Percentiles rank a stretch among this genome's conserved stretches.
Evolutionary conservation across 1,139 yeast species (phyloP).

Genomic region (Yamadazyma trypodendri): DNA sequence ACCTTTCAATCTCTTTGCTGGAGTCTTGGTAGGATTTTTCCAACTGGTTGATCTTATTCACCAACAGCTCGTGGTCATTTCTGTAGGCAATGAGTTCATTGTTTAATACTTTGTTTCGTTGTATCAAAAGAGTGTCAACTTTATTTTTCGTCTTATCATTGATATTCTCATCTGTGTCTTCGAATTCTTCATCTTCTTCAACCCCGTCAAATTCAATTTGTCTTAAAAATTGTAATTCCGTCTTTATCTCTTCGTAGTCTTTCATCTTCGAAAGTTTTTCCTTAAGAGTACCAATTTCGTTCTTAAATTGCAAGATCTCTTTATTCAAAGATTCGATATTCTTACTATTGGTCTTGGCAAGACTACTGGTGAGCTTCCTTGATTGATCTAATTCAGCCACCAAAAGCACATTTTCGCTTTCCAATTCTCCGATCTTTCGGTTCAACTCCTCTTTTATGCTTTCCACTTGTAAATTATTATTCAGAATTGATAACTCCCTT

Average conservation of each 20-base stretch:
- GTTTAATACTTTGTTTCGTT: conserved; percentile 59
- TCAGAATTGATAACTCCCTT: conserved; percentile 55
- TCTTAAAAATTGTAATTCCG: conserved; percentile 68
- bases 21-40: conserved; percentile 38
- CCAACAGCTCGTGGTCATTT: conserved; percentile 46
- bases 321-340: conserved; percentile 36
- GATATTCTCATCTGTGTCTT: conserved; percentile 14
- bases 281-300: conserved; percentile 53
- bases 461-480: conserved; percentile 42
- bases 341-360: conserved; percentile 34
- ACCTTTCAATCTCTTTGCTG: conserved; percentile 30
- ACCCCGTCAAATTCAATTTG: conserved; percentile 70
- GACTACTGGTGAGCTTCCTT: conserved; percentile 30
- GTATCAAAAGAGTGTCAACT: conserved; percentile 51
- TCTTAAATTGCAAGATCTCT: conserved; percentile 47
- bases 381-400: conserved; percentile 63
- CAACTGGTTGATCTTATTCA: conserved; percentile 36
- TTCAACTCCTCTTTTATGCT: conserved; percentile 32
- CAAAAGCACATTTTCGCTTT: conserved; percentile 63
- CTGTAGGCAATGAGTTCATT: conserved; percentile 60
- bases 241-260: conserved; percentile 77
- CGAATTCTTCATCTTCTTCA: conserved; percentile 20
- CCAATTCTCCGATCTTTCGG: conserved; percentile 53
- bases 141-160: conserved; percentile 19
- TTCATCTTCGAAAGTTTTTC: conserved; percentile 43